Percentiles rank a stretch among this genome's conserved stretches.
These are phyloP conservation scores for Patellifolia procumbens DNA, from an alignment of 179 eudicot genomes.

Conservation along the genomic window DNA sequence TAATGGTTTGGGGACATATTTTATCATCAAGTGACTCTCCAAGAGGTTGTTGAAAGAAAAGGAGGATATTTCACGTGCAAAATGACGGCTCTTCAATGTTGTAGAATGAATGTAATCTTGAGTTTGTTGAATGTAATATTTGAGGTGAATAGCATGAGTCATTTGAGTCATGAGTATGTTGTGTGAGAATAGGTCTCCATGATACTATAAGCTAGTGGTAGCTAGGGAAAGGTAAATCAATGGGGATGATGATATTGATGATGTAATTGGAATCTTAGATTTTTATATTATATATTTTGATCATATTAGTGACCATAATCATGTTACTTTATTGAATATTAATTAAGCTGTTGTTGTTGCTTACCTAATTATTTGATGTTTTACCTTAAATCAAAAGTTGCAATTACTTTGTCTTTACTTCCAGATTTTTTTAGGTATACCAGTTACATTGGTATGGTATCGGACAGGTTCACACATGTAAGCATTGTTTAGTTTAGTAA, in stretches of 20 bases:
- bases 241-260: slow-evolving; percentile 9
- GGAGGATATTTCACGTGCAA: slow-evolving; percentile 11
- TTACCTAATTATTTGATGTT: slow-evolving; percentile 15
- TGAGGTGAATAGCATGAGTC: too few species aligned
- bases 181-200: neutral
- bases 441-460: neutral
- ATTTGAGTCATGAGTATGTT: neutral
- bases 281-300: neutral
- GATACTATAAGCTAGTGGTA: neutral
- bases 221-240: slow-evolving; percentile 4
- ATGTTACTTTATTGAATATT: slow-evolving; percentile 6
- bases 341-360: neutral
- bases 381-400: slow-evolving; percentile 9
- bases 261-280: slow-evolving; percentile 16
- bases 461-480: too few species aligned
- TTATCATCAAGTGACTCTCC: slow-evolving; percentile 12
- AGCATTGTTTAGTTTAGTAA: too few species aligned
- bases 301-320: slow-evolving; percentile 19
- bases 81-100: slow-evolving; percentile 12
- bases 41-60: slow-evolving; percentile 7
- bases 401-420: slow-evolving; percentile 2
- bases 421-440: neutral
- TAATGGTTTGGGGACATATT: neutral
- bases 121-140: neutral
- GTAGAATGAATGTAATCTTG: neutral